Base-by-base conservation (phyloP, 805 yeast genomes). In the Dipodascus geniculatus region DNA sequence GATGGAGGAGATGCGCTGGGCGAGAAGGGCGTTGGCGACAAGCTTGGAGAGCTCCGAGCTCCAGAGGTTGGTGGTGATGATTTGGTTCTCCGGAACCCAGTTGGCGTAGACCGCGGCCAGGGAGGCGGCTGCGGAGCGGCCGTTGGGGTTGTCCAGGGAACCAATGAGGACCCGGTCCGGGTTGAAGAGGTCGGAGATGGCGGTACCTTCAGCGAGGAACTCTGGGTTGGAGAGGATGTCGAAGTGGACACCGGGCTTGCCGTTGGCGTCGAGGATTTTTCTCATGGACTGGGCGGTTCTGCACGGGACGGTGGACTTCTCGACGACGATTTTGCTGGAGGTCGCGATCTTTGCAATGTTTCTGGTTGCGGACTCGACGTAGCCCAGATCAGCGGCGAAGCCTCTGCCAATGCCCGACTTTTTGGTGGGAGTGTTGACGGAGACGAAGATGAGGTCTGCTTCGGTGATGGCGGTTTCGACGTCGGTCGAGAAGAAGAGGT, bases 381-480 rank as follows among this genome's bases (percentile, higher is more conserved):
- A 57, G 44, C 65, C 65, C 23, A 63, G 56, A 52, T 63, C 66
- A 2, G 66, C 65, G 16, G 66, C 66, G 50, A 56, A 61, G 20
- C 66, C 66, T 8, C 55, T 54, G 33, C 66, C 66, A 53, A 62
- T 59, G 31, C 66, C 66, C 31, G 60, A 35, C 56, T 57, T 59
- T 61, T 63, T 63, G 56, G 66, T 63, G 20, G 66, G 66, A 22
- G 66, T 63, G 55, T 63, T 63, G 53, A 63, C 66, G 14, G 66
- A 62, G 50, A 63, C 66, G 53, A 63, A 63, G 51, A 63, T 61
- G 19, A 63, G 57, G 52, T 63, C 66, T 38, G 66, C 66, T 55
- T 62, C 65, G 42, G 47, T 51, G 53, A 63, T 63, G 49, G 65
- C 61, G 47, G 52, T 54, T 54, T 61, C 64, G 50, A 60, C 60